A percentile compares a stretch with the other conserved stretches of the same genome.
Evolutionary conservation across 1,139 yeast genomes (phyloP).

Genomic region (Debaryomycetaceae sp.): DNA sequence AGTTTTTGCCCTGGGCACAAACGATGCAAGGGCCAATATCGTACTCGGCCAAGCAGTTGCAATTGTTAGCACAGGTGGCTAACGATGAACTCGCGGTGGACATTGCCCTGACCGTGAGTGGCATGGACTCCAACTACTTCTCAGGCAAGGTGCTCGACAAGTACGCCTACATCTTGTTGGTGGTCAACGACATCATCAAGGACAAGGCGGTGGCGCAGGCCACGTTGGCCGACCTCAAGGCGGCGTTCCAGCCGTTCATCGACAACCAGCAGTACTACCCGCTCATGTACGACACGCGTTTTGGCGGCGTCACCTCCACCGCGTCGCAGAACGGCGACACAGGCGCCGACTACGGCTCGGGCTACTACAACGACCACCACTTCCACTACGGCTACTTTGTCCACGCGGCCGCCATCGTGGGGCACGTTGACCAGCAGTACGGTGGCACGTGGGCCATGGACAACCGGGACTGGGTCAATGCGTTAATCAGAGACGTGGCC

Average conservation of each 20-base stretch:
- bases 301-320: constrained; percentile 65
- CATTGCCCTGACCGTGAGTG: constrained; percentile 45
- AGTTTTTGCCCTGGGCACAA: constrained; percentile 59
- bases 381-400: constrained; percentile 78
- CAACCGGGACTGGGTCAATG: constrained; percentile 62
- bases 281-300: constrained; percentile 64
- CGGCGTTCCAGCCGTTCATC: constrained; percentile 48
- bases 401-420: constrained; percentile 76
- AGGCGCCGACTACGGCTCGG: constrained; percentile 50
- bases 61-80: constrained; percentile 51
- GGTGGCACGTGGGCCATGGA: constrained; percentile 67
- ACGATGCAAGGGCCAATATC: constrained; percentile 25
- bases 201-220: constrained; percentile 47
- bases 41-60: constrained; percentile 49
- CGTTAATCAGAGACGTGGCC: constrained; percentile 70
- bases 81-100: constrained; percentile 55
- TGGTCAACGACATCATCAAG: constrained; percentile 54
- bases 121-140: constrained; percentile 53
- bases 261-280: constrained; percentile 53
- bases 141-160: constrained; percentile 74
- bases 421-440: constrained; percentile 52
- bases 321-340: constrained; percentile 49
- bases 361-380: constrained; percentile 75
- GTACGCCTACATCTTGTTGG: constrained; percentile 66
- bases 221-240: constrained; percentile 47